These are phyloP conservation scores for Hypericum androsaemum DNA, from an alignment of 345 rosid genomes.

Conservation along the genomic window DNA sequence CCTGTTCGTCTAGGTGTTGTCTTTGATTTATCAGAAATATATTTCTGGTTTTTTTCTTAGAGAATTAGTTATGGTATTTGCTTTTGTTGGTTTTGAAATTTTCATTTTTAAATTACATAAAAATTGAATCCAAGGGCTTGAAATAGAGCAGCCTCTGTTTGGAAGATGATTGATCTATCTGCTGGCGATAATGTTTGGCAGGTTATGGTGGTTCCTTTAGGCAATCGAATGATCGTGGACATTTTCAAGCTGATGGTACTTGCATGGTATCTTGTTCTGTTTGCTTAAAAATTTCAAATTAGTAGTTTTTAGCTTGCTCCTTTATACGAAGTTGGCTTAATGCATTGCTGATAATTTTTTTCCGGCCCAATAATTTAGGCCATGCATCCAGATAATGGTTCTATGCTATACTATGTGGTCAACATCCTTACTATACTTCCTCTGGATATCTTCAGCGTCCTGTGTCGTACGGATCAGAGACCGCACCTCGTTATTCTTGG, in stretches of 20 bases:
- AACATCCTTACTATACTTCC: constrained; percentile 32
- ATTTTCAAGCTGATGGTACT: constrained; percentile 24
- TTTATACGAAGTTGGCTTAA: neutral
- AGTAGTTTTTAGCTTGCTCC: neutral
- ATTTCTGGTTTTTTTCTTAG: no score
- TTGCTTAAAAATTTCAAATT: neutral
- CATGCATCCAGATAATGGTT: constrained; percentile 37
- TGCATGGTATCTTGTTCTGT: constrained; percentile 29
- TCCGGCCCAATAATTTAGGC: constrained; percentile 25
- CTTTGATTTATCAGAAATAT: no score
- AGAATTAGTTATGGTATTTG: no score
- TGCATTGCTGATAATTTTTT: neutral
- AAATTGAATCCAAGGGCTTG: no score
- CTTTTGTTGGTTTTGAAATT: no score
- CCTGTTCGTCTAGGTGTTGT: no score
- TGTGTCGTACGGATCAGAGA: constrained; percentile 39
- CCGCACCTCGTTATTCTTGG: constrained; percentile 39
- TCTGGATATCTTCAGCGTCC: constrained; percentile 31
- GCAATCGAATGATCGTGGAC: constrained; percentile 31
- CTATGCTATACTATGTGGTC: constrained; percentile 36
- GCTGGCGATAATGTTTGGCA: constrained; percentile 17
- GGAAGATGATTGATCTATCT: neutral
- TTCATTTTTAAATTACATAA: no score
- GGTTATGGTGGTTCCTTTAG: constrained; percentile 36
- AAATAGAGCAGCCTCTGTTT: no score